Evolutionary conservation across 192 early-diverging fungal genomes (phyloP).

Genomic region (Haplosporangium gracile): DNA sequence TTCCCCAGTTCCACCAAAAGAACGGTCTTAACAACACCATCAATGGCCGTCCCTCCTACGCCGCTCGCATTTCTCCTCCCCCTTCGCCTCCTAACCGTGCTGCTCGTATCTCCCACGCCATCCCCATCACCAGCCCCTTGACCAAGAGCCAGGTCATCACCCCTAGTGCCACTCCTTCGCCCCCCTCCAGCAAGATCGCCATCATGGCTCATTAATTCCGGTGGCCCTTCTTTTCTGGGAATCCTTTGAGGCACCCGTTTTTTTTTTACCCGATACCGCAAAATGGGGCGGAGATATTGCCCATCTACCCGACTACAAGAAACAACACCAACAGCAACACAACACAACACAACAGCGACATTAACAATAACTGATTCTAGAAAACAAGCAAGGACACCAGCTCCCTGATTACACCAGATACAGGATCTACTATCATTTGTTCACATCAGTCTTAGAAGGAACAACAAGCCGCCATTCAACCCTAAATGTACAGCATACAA

Average conservation of each 20-base stretch:
- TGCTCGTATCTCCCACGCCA: constrained; percentile 39
- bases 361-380: not conserved
- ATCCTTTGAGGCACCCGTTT: not conserved
- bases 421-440: not conserved
- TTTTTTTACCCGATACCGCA: not conserved
- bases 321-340: not conserved
- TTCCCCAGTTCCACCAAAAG: constrained; percentile 17
- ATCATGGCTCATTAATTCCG: constrained; percentile 45
- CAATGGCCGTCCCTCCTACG: constrained; percentile 33
- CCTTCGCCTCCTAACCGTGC: constrained; percentile 31
- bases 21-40: not conserved
- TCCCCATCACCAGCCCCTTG: constrained; percentile 49
- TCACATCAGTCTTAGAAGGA: not conserved
- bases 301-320: not conserved
- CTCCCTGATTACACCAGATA: not conserved
- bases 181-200: constrained; percentile 44
- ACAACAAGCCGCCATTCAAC: not conserved
- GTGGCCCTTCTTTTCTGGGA: not conserved
- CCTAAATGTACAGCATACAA: not conserved
- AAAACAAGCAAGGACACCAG: not conserved
- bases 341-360: not conserved
- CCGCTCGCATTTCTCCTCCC: constrained; percentile 49
- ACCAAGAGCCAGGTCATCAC: constrained; percentile 47
- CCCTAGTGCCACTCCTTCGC: constrained; percentile 30
- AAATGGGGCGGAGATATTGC: not conserved